Evolutionary conservation across 768 basidiomycete genomes (phyloP).

Genomic region (Tremella yokohamensis): DNA sequence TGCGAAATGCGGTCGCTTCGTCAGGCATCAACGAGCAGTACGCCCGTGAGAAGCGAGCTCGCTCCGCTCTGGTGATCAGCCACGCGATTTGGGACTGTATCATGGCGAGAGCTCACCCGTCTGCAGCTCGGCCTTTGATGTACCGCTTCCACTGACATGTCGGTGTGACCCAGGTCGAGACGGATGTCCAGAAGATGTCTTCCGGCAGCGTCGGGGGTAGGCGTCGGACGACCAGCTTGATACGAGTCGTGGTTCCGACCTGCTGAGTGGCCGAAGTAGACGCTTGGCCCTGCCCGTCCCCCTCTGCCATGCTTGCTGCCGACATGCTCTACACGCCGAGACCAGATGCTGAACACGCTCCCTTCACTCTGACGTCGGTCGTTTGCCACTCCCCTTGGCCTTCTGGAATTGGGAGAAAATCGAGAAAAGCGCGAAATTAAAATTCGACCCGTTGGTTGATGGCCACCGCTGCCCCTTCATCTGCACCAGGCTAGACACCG

Average conservation of each 20-base stretch:
- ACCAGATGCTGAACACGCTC: too few species aligned
- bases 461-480: too few species aligned
- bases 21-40: slow-evolving; percentile 87
- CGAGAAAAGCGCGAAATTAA: too few species aligned
- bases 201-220: slow-evolving; percentile 90
- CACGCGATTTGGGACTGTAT: background rate
- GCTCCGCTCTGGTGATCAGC: background rate
- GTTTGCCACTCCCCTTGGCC: too few species aligned
- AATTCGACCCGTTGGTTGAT: too few species aligned
- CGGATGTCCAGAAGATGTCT: slow-evolving; percentile 88
- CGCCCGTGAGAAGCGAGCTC: slow-evolving; percentile 62
- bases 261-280: too few species aligned
- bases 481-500: too few species aligned
- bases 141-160: slow-evolving; percentile 43
- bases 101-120: slow-evolving; percentile 28
- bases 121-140: slow-evolving; percentile 35
- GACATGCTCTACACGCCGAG: too few species aligned
- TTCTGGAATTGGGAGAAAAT: too few species aligned
- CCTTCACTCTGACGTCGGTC: too few species aligned
- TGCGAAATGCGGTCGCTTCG: slow-evolving; percentile 67
- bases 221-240: slow-evolving; percentile 78
- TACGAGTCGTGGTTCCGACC: slow-evolving; percentile 11
- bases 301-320: too few species aligned
- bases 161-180: slow-evolving; percentile 75
- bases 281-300: too few species aligned